phyloP scores from a whole-genome alignment of 2,329 filamentous ascomycete genomes.

The Thyridium curvatum region DNA sequence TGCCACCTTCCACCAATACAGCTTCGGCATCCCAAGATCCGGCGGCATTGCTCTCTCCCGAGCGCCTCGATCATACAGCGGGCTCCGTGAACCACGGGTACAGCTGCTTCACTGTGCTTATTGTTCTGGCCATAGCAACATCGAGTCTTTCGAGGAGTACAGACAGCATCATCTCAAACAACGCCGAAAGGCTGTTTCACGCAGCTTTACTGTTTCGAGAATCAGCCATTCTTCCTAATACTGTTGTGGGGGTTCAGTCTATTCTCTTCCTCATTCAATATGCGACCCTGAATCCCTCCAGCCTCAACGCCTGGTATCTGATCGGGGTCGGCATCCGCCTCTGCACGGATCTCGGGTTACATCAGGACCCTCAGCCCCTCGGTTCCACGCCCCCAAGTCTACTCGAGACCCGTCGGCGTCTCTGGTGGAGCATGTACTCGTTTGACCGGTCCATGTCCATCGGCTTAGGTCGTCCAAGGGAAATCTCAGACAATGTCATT shows the following conservation, averaged over 20 bases:
- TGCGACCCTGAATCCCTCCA: constrained; percentile 15
- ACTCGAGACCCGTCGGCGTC: constrained; percentile 13
- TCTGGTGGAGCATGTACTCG: constrained; percentile 20
- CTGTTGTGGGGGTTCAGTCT: constrained; percentile 15
- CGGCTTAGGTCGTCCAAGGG: constrained; percentile 13
- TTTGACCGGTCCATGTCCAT: constrained; percentile 17
- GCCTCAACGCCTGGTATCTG: constrained; percentile 15
- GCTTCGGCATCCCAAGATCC: not conserved
- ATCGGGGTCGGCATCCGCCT: constrained; percentile 16
- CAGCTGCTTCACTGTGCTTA: constrained; percentile 14
- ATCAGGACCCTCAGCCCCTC: constrained; percentile 11
- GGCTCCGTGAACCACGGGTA: constrained; percentile 7
- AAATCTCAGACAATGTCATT: constrained; percentile 14
- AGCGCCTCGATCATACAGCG: not conserved
- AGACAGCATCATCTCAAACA: constrained; percentile 14
- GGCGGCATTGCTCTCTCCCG: not conserved
- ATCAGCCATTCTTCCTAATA: constrained; percentile 14
- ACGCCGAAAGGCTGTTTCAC: constrained; percentile 14
- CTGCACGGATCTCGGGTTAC: constrained; percentile 15
- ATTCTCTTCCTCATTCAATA: constrained; percentile 16
- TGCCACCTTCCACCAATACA: not conserved
- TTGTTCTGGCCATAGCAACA: constrained; percentile 15
- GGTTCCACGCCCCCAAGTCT: constrained; percentile 12
- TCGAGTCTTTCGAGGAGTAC: constrained; percentile 16
- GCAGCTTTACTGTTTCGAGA: constrained; percentile 14